These are phyloP conservation scores for Chaetomiaceae sp. DNA, from an alignment of 2,329 filamentous ascomycete genomes.

Conservation along the genomic window DNA sequence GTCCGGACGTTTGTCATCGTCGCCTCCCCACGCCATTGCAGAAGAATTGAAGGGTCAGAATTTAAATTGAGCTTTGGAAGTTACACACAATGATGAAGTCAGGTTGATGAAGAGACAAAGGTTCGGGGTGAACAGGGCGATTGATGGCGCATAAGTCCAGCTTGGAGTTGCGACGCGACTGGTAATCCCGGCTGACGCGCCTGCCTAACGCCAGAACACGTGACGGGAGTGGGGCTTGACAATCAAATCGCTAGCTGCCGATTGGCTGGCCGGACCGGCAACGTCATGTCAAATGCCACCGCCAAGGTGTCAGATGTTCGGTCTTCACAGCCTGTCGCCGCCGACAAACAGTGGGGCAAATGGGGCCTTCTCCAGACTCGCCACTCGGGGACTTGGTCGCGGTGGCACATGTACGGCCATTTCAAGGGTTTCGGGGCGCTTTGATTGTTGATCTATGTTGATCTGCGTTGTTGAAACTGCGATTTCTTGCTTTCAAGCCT, in stretches of 20 bases:
- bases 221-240: constrained; percentile 8
- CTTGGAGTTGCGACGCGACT: constrained; percentile 4
- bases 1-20: constrained; percentile 48
- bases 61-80: not conserved
- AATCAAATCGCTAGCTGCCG: constrained; percentile 9
- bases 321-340: not conserved
- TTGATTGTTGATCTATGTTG: no score
- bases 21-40: constrained; percentile 32
- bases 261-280: constrained; percentile 13
- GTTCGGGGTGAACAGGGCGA: not conserved
- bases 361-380: constrained; percentile 3
- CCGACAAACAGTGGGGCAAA: not conserved
- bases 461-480: no score
- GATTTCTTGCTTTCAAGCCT: not conserved
- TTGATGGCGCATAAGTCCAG: not conserved
- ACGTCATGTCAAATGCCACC: constrained; percentile 13
- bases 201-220: constrained; percentile 28
- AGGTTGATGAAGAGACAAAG: not conserved
- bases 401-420: no score
- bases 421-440: no score
- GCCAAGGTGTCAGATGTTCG: constrained; percentile 14
- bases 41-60: not conserved
- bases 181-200: constrained; percentile 19
- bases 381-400: no score
- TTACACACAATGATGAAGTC: not conserved